These are phyloP conservation scores for Allantophomopsis cytisporea DNA, from an alignment of 2,329 filamentous ascomycete species.

Conservation along the genomic window DNA sequence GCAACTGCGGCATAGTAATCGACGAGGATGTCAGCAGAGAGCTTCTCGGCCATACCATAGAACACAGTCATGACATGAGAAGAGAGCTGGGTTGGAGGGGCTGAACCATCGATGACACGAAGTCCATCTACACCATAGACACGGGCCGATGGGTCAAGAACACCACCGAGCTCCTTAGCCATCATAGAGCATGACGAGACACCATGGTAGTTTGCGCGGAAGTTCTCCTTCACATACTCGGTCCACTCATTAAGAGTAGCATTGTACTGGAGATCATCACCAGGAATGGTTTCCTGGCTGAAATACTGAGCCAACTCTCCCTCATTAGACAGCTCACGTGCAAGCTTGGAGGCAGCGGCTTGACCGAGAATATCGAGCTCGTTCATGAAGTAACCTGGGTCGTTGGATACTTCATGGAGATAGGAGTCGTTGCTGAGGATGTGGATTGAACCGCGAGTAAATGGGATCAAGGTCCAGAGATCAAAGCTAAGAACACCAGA, in stretches of 20 bases:
- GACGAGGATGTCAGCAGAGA: constrained; percentile 1
- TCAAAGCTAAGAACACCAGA: constrained; percentile 12
- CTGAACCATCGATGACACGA: constrained; percentile 5
- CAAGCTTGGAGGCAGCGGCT: constrained; percentile 14
- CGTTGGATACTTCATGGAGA: constrained; percentile 9
- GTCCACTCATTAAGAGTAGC: constrained; percentile 13
- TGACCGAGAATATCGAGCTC: constrained; percentile 16
- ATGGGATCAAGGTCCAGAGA: constrained; percentile 17
- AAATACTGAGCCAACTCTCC: constrained; percentile 2
- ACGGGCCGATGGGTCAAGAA: constrained; percentile 1
- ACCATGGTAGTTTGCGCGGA: constrained; percentile 14
- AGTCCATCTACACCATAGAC: constrained; percentile 2
- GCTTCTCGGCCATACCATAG: constrained; percentile 16
- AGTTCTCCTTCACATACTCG: constrained; percentile 12
- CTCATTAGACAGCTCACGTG: constrained; percentile 9
- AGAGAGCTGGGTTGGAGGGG: constrained; percentile 11
- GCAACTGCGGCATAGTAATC: background rate
- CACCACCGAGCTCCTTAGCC: constrained; percentile 3
- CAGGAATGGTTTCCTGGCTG: constrained; percentile 1
- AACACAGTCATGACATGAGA: constrained; percentile 18
- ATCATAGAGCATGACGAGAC: constrained; percentile 3
- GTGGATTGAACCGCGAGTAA: constrained; percentile 14
- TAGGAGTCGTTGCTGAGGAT: constrained; percentile 14
- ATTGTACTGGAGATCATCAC: constrained; percentile 2
- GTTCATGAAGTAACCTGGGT: constrained; percentile 15